A percentile compares a stretch with the other conserved stretches of the same genome.
phyloP scores from a whole-genome alignment of 2,329 filamentous ascomycete genomes.

The Aschersonia sp. region DNA sequence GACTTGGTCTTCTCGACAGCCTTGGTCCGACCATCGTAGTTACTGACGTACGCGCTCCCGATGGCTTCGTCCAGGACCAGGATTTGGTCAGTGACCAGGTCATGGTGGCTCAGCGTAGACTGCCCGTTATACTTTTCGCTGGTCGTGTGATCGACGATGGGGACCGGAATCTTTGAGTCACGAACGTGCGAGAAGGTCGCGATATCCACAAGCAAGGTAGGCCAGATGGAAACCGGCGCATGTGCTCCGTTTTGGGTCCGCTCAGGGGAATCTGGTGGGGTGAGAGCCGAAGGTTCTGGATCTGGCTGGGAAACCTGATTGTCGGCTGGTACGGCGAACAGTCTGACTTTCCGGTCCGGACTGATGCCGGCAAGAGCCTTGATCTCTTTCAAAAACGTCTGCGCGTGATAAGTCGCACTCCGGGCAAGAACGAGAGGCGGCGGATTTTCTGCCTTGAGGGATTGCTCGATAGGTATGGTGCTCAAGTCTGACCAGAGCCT shows the following conservation, averaged over 20 bases:
- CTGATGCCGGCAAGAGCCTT: constrained; percentile 59
- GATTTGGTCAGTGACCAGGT: constrained; percentile 57
- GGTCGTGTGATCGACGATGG: constrained; percentile 47
- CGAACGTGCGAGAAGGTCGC: constrained; percentile 35
- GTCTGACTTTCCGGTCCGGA: constrained; percentile 55
- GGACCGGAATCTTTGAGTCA: constrained; percentile 10
- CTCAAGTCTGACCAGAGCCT: constrained; percentile 54
- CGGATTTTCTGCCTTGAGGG: constrained; percentile 44
- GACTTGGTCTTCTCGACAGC: constrained; percentile 22
- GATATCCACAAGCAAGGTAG: constrained; percentile 28
- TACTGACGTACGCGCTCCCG: constrained; percentile 43
- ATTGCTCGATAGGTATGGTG: constrained; percentile 39
- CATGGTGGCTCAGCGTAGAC: constrained; percentile 48
- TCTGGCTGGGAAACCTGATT: constrained; percentile 18
- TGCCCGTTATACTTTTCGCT: constrained; percentile 68
- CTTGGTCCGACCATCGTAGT: constrained; percentile 20
- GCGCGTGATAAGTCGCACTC: constrained; percentile 54
- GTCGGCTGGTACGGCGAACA: constrained; percentile 50
- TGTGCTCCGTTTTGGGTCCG: constrained; percentile 10
- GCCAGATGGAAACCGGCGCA: constrained; percentile 21
- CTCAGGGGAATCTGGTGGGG: constrained; percentile 25
- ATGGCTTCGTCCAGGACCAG: constrained; percentile 75
- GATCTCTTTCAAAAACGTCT: constrained; percentile 60
- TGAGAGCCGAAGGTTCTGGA: constrained; percentile 21
- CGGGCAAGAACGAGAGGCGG: constrained; percentile 53